phyloP scores from a whole-genome alignment of 2,329 filamentous ascomycete genomes.

The Xylariaceae sp. region DNA sequence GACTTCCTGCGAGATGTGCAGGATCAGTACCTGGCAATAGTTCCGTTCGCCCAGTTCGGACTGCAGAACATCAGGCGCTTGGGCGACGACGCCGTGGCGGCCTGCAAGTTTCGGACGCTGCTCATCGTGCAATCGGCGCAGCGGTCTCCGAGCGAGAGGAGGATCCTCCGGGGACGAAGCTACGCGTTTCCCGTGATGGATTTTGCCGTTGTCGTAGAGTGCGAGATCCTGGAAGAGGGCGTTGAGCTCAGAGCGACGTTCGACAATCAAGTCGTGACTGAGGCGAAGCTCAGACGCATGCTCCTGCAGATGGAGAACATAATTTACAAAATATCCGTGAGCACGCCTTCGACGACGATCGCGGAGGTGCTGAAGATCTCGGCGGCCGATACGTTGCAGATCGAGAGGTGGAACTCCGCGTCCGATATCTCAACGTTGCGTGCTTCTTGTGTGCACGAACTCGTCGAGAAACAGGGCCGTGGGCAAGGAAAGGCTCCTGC shows the following conservation, averaged over 20 bases:
- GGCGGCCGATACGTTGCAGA: not conserved
- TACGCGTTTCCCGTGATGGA: conserved; percentile 8
- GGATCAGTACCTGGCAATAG: conserved; percentile 3
- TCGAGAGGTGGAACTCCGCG: not conserved
- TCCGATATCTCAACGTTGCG: not conserved
- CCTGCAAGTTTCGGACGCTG: conserved; percentile 8
- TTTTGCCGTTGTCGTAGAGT: conserved; percentile 6
- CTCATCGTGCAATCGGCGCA: conserved; percentile 6
- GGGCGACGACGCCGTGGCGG: conserved; percentile 4
- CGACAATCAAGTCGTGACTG: not conserved
- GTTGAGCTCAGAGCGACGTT: conserved; percentile 6
- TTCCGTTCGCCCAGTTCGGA: conserved; percentile 6
- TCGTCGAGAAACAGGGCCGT: not conserved
- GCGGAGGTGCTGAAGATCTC: not conserved
- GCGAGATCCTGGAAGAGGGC: conserved; percentile 1
- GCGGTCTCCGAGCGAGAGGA: not conserved
- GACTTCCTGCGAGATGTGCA: conserved; percentile 6
- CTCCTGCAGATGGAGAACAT: conserved; percentile 3
- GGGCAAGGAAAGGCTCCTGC: not conserved
- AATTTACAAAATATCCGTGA: not conserved
- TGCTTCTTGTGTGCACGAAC: not conserved
- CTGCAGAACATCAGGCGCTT: conserved; percentile 7
- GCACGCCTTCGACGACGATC: not conserved
- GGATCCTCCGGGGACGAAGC: not conserved
- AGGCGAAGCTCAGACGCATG: not conserved